Conservation (phyloP, 192 early-diverging fungal genomes). For the Linderina pennispora region DNA sequence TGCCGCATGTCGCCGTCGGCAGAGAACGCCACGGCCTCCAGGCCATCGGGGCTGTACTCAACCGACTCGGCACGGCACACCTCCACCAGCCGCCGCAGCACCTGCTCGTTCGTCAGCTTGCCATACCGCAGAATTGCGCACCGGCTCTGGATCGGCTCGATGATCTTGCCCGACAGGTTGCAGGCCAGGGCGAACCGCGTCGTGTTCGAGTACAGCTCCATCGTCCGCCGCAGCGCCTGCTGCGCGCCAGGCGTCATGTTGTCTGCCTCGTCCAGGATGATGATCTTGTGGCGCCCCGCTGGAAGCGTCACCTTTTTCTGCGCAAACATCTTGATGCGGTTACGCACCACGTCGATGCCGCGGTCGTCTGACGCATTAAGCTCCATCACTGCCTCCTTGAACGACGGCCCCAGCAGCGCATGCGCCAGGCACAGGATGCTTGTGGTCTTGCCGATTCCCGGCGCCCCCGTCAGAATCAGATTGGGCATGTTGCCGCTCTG, state of each 20-base stretch:
- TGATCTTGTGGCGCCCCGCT: constrained; percentile 75
- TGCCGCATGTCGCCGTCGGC: constrained; percentile 99
- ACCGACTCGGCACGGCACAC: constrained; percentile 84
- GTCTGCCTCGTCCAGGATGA: constrained; percentile 99
- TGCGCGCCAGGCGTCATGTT: constrained; percentile 97
- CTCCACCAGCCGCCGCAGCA: constrained; percentile 73
- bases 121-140: constrained; percentile 89
- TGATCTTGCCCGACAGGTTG: constrained; percentile 94
- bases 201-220: constrained; percentile 95
- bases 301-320: constrained; percentile 97
- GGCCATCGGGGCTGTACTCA: constrained; percentile 79
- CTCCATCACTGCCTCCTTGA: constrained; percentile 93
- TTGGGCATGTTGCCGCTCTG: constrained; percentile 93
- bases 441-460: constrained; percentile 98
- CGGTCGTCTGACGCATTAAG: constrained; percentile 97
- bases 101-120: constrained; percentile 70
- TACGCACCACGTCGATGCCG: constrained; percentile 94
- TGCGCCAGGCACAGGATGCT: constrained; percentile 89
- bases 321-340: constrained; percentile 97
- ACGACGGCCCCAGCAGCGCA: constrained; percentile 74
- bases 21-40: constrained; percentile 92
- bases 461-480: constrained; percentile 83
- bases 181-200: constrained; percentile 97
- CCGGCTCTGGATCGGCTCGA: constrained; percentile 95
- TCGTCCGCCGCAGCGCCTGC: constrained; percentile 94